A percentile compares a stretch with the other conserved stretches of the same genome.
phyloP scores from a whole-genome alignment of 768 basidiomycete species.

The Tephrocybe sp. region DNA sequence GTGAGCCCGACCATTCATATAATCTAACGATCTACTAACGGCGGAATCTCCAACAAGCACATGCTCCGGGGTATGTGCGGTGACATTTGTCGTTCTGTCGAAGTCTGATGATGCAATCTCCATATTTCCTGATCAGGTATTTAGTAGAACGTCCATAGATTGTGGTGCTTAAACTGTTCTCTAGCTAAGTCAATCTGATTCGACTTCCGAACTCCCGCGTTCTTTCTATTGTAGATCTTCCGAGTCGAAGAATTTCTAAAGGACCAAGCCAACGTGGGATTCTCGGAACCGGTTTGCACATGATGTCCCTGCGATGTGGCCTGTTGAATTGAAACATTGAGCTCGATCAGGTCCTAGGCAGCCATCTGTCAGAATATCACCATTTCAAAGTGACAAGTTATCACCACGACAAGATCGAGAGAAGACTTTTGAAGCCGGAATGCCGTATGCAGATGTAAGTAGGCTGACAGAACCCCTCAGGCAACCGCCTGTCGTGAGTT shows the following conservation, averaged over 20 bases:
- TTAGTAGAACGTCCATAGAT: neutral
- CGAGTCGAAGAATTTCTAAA: conserved; percentile 12
- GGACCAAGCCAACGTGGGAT: conserved; percentile 29
- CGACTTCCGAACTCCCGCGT: too few relatives aligned
- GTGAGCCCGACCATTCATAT: neutral
- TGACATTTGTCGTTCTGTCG: conserved; percentile 6
- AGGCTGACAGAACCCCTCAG: conserved; percentile 14
- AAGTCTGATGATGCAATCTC: neutral
- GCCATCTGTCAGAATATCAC: conserved; percentile 14
- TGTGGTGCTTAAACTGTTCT: neutral
- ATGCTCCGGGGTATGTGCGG: conserved; percentile 4
- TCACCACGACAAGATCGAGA: conserved; percentile 12
- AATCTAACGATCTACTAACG: neutral
- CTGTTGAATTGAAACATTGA: conserved; percentile 5
- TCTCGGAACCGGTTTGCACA: conserved; percentile 19
- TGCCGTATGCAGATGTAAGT: conserved; percentile 11
- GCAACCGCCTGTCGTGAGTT: conserved; percentile 2
- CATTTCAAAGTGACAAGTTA: conserved; percentile 9
- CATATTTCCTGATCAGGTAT: conserved; percentile 1
- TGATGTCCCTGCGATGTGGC: conserved; percentile 12
- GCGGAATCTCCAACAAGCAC: neutral
- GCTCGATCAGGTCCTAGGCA: conserved; percentile 6
- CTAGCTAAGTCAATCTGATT: too few relatives aligned
- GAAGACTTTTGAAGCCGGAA: conserved; percentile 9
- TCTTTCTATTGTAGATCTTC: neutral